phyloP scores from a whole-genome alignment of 441 rosid species.

The Theobroma grandiflorum region DNA sequence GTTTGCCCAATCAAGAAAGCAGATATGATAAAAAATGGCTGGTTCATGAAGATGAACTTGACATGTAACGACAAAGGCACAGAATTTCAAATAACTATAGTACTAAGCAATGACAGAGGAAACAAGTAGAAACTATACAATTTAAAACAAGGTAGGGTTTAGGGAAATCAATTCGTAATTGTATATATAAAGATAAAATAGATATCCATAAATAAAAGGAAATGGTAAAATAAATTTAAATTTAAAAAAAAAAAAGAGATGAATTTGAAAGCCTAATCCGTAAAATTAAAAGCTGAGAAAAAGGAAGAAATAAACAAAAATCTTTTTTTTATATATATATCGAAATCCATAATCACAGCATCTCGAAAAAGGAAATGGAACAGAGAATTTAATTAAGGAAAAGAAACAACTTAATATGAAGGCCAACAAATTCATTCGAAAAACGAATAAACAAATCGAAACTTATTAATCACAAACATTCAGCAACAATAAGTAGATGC shows the following conservation, averaged over 20 bases:
- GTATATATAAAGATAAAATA: neutral
- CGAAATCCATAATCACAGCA: neutral
- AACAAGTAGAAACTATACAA: neutral
- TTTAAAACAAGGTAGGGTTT: neutral
- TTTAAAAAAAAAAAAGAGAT: neutral
- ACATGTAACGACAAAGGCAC: neutral
- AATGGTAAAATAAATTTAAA: neutral
- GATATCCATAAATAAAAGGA: neutral
- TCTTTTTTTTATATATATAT: no score
- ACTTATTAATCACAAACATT: neutral
- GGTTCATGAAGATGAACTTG: neutral
- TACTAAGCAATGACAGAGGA: neutral
- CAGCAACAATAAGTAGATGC: neutral
- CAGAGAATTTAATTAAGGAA: neutral
- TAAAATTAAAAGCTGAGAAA: neutral
- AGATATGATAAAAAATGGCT: conserved; percentile 4
- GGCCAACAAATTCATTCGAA: neutral
- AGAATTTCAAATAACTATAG: neutral
- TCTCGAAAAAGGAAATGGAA: neutral
- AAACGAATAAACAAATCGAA: neutral
- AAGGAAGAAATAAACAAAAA: neutral
- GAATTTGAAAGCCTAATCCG: neutral
- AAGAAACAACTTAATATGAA: neutral
- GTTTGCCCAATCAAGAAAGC: neutral
- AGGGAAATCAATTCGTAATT: neutral